Percentiles rank a stretch among this genome's conserved stretches.
Evolutionary conservation across 2,329 filamentous ascomycete genomes (phyloP).

Genomic region (Epichloe aotearoae): DNA sequence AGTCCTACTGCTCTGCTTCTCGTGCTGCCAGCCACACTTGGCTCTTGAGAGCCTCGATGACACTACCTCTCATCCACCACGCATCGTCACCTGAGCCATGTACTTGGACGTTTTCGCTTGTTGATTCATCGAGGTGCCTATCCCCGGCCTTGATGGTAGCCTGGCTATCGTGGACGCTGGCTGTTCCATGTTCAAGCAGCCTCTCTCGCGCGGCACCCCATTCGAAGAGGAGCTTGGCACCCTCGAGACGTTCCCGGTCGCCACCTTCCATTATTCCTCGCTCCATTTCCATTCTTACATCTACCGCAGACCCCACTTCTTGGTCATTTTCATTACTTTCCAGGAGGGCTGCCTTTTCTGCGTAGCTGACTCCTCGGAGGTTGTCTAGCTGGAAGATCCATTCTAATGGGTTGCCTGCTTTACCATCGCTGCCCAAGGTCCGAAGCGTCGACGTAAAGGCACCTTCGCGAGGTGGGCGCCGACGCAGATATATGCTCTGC

Average conservation of each 20-base stretch:
- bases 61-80: constrained; percentile 44
- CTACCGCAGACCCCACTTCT: constrained; percentile 43
- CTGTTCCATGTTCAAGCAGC: constrained; percentile 13
- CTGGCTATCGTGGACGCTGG: constrained; percentile 20
- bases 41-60: constrained; percentile 42
- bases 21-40: constrained; percentile 37
- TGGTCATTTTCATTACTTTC: constrained; percentile 35
- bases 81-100: constrained; percentile 15
- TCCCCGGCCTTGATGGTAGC: constrained; percentile 19
- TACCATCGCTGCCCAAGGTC: constrained; percentile 43
- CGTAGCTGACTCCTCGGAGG: constrained; percentile 42
- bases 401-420: constrained; percentile 40
- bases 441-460: constrained; percentile 63
- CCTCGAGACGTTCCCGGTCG: constrained; percentile 31
- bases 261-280: constrained; percentile 28
- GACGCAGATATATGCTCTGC: constrained; percentile 62
- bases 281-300: constrained; percentile 57
- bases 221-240: constrained; percentile 39
- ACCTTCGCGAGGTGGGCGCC: constrained; percentile 53
- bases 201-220: constrained; percentile 36
- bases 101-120: constrained; percentile 11
- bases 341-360: constrained; percentile 53
- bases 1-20: constrained; percentile 17
- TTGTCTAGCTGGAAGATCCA: constrained; percentile 59
- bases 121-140: constrained; percentile 11